Evolutionary conservation across 345 rosid genomes (phyloP), one percentile per base, ranked within the genome.

Genomic region (Punica granatum): DNA sequence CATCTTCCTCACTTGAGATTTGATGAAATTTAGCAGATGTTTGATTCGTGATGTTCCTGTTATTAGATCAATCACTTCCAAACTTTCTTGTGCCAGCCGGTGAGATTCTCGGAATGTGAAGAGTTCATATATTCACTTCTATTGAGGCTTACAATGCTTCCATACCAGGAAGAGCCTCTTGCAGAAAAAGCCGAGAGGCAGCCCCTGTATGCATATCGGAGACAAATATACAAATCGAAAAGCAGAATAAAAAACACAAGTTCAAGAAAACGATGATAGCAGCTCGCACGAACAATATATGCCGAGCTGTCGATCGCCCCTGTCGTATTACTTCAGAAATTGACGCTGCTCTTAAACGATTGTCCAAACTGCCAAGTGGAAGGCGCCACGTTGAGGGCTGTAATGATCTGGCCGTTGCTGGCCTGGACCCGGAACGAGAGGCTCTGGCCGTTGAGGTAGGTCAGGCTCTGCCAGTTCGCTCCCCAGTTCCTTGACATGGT

Each of bases 401-500:
- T 83, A 44, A 60, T 36, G 46, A 63, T 78, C 58, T 7, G 74
- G 1, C 90, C 89, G 23, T 86, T 49, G 75, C 82, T 81, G 48
- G 80, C 66, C 72, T 80, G 79, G 66, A 90, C 67, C 72, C 79
- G 77, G 73, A 85, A 84, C 34, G 90, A 90, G 69, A 88, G 74
- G 71, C 79, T 80, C 71, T 88, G 94, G 6, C 89, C 88, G 6
- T 81, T 90, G 46, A 86, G 84, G 74, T 81, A 82, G 72, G 76
- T 78, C 8, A 78, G 75, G 78, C 95, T 86, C 70, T 85, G 96
- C 97, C 89, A 88, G 35, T 83, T 84, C 12, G 74, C 69, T 33
- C 90, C 94, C 90, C 86, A 90, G 62, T 90, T 90, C 73, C 90
- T 86, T 7, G 89, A 76, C 81, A 90, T 86, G 60, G 59, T 51